Base-by-base conservation (phyloP, 345 rosid genomes). In the Linum usitatissimum region DNA sequence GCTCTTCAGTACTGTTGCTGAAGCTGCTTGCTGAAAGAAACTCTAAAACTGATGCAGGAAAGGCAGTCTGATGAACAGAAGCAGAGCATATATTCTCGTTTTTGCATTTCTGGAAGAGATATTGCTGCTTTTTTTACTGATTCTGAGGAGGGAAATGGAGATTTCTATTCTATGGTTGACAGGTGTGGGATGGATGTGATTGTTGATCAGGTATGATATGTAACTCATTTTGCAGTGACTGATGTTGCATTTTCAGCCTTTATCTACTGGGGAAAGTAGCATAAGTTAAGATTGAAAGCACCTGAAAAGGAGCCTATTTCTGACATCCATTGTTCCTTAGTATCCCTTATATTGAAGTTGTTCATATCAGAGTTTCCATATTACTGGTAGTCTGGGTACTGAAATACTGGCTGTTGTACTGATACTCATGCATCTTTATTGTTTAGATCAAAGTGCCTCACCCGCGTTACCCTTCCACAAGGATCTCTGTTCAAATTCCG, bases 181-280 rank as follows among this genome's bases (percentile, higher is more conserved):
- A 82, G 86, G 75, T 93, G 97, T 79, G 95, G 99, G 68, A 86
- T 90, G 90, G 90, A 87, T 36, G 99, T 90, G 68, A 81, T 93
- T 70, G 86, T 93, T 73, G 99, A 93, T 78, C 91, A 86, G 99
- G 99, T 93, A 76, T 56, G 48, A 19, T 3, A n/a, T 55, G n/a
- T 49, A 28, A 28, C 30, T 55, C 30, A 14, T 28, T 55, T 55
- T 55, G 59, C 18, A 9, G 17, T 13, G 38, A 34, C 38, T 34
- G 38, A 34, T 34, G 38, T 45, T 45, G 15, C 51, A 45, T 45
- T 45, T 45, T 45, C 51, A 45, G 14, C 51, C 51, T 45, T 45
- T 10, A 45, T 12, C 6, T 45, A 12, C 10, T 10, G 2, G 51
- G 17, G 14, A 45, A 10, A 45, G 51, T 45, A 45, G 51, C 51